Base-by-base conservation (phyloP, 768 basidiomycete genomes). In the Asterophora lycoperdoides region DNA sequence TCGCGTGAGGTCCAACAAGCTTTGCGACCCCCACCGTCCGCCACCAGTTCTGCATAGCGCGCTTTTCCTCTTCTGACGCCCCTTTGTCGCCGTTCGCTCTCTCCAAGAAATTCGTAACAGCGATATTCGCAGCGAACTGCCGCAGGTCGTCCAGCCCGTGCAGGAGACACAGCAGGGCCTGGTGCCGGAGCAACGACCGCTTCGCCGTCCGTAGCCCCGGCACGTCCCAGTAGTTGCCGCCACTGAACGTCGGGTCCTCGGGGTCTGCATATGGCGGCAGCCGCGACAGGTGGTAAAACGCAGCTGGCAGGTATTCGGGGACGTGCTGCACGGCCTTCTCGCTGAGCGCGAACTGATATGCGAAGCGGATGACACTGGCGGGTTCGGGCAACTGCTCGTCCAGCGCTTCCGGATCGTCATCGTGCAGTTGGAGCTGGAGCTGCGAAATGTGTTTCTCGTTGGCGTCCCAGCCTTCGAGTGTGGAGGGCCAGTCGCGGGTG, bases 201-300 rank as follows among this genome's bases (percentile, higher is more conserved):
- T 46, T 47, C 9, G 53, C 48, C 7, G 51, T 35, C 32, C 53
- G 41, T 19, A 46, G 35, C 14, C 47, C 51, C 1, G 46, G 26
- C 7, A 43, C 10, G 30, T 53, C 51, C 17, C 45, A 45, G 8
- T 41, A 41, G 2, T 44, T 34, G 15, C 26, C 49, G 3, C 1
- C 46, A 26, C 28, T 36, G 41, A 44, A 20, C 8, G 34, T 40
- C 28, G 34, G 17, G 23, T 40, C 34, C 23, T 49, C 49, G 2
- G 38, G 23, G 29, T 54, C 53, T n/a, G 49, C 53, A 15, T 35
- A 45, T 6, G 50, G 44, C 15, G 52, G 44, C 7, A 52, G 35
- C 33, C 53, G 23, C 1, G 53, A 51, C 10, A 57, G 49, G 35
- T 52, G 53, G 40, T 57, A 57, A n/a, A 57, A 51, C 11, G 42